Conservation (phyloP, 2,329 filamentous ascomycete species). For the Aureobasidium musti region DNA sequence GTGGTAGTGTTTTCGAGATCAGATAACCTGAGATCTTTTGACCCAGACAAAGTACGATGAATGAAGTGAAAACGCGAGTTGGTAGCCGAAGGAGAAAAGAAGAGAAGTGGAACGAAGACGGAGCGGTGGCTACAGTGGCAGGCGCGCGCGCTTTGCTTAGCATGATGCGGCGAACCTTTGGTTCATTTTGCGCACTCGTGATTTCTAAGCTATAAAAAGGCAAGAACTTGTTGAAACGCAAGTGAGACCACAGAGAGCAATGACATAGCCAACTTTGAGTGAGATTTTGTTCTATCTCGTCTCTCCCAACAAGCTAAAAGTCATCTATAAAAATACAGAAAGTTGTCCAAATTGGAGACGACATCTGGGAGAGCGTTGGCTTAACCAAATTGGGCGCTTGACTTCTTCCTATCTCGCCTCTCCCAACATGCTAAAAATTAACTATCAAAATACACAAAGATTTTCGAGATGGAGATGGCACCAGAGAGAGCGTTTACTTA, state of each 20-base stretch:
- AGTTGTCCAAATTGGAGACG: not conserved
- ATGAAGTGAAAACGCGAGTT: no score
- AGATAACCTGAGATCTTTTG: no score
- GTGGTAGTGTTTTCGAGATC: no score
- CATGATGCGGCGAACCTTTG: no score
- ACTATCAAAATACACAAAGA: not conserved
- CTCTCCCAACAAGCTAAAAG: not conserved
- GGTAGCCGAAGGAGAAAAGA: no score
- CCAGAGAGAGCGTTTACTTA: not conserved
- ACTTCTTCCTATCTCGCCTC: not conserved
- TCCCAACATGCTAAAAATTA: not conserved
- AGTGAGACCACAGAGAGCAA: not conserved
- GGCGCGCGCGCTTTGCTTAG: no score
- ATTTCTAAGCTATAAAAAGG: not conserved
- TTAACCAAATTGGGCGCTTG: not conserved
- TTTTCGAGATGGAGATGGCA: not conserved
- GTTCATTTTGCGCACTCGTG: no score
- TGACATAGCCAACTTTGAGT: not conserved
- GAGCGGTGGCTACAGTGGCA: no score
- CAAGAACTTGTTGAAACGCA: not conserved
- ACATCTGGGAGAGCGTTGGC: not conserved
- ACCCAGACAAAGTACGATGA: no score
- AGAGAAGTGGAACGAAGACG: no score
- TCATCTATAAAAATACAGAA: not conserved
- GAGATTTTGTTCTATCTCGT: not conserved